Percentiles rank a stretch among this genome's conserved stretches.
phyloP scores from a whole-genome alignment of 116 monocot genomes.

The Iris pallida region DNA sequence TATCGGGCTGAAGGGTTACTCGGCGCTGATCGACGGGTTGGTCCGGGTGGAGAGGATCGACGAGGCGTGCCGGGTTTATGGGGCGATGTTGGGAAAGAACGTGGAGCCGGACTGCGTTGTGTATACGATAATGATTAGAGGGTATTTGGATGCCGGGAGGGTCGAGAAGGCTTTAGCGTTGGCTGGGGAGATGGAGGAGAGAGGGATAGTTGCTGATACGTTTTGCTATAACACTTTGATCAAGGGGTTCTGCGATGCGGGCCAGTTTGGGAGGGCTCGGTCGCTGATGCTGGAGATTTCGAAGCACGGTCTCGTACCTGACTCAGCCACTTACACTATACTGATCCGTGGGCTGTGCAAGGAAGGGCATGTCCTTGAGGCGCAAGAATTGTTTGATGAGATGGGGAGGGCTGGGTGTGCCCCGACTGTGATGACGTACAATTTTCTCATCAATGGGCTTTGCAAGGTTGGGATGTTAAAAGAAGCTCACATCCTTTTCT shows the following conservation, averaged over 20 bases:
- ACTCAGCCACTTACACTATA: slow-evolving; percentile 70
- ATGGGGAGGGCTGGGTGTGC: slow-evolving; percentile 61
- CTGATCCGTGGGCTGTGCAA: slow-evolving; percentile 77
- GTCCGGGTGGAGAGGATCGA: slow-evolving; percentile 45
- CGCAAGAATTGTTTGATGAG: slow-evolving; percentile 70
- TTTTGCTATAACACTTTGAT: slow-evolving; percentile 81
- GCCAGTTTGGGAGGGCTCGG: slow-evolving; percentile 49
- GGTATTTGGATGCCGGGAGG: slow-evolving; percentile 39
- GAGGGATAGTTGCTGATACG: slow-evolving; percentile 62
- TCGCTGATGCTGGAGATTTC: slow-evolving; percentile 54
- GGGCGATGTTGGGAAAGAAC: slow-evolving; percentile 28
- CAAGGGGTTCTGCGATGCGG: slow-evolving; percentile 64
- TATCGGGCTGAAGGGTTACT: slow-evolving; percentile 53
- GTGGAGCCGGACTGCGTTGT: slow-evolving; percentile 54
- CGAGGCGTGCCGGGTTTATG: slow-evolving; percentile 45
- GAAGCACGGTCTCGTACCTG: slow-evolving; percentile 27
- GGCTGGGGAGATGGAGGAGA: slow-evolving; percentile 50
- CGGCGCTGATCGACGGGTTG: slow-evolving; percentile 67
- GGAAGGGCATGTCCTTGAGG: slow-evolving; percentile 60
- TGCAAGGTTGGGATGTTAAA: slow-evolving; percentile 49
- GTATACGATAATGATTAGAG: slow-evolving; percentile 80
- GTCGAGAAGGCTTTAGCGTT: slow-evolving; percentile 54
- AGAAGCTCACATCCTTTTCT: slow-evolving; percentile 59
- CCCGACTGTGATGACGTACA: slow-evolving; percentile 68
- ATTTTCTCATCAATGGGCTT: slow-evolving; percentile 73